Evolutionary conservation across 768 basidiomycete genomes (phyloP).

Genomic region (Collybia sordida): DNA sequence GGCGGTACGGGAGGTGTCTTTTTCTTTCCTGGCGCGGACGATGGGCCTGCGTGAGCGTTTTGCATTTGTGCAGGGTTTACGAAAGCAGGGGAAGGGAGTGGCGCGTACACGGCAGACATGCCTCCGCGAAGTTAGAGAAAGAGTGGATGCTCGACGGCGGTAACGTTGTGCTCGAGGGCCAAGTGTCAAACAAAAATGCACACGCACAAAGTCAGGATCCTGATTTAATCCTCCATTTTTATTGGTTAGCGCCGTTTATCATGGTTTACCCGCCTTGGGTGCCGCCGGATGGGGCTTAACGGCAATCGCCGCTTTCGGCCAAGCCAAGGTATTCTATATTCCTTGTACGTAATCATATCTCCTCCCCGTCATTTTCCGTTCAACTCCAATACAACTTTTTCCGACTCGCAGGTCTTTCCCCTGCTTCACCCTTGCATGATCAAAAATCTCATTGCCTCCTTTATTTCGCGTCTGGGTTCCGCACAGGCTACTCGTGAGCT

Average conservation of each 20-base stretch:
- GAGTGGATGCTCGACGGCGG: not conserved
- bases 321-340: not conserved
- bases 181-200: no score
- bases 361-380: constrained; percentile 14
- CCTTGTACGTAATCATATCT: not conserved
- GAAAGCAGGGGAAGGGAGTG: constrained; percentile 34
- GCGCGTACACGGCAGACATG: constrained; percentile 38
- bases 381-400: constrained; percentile 2
- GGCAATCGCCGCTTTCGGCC: constrained; percentile 14
- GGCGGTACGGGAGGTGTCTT: constrained; percentile 31
- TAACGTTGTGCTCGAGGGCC: no score
- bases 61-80: constrained; percentile 44
- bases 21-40: constrained; percentile 33
- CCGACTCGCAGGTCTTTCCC: not conserved
- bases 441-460: constrained; percentile 19
- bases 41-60: constrained; percentile 45
- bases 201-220: constrained; percentile 3
- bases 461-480: constrained; percentile 27
- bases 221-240: constrained; percentile 19
- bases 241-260: constrained; percentile 9
- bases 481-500: constrained; percentile 39
- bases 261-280: constrained; percentile 10
- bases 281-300: constrained; percentile 15
- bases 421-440: constrained; percentile 6
- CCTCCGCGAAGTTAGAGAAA: constrained; percentile 14